Conservation (phyloP, 2,329 filamentous ascomycete species). For the Colletotrichum sp. region DNA sequence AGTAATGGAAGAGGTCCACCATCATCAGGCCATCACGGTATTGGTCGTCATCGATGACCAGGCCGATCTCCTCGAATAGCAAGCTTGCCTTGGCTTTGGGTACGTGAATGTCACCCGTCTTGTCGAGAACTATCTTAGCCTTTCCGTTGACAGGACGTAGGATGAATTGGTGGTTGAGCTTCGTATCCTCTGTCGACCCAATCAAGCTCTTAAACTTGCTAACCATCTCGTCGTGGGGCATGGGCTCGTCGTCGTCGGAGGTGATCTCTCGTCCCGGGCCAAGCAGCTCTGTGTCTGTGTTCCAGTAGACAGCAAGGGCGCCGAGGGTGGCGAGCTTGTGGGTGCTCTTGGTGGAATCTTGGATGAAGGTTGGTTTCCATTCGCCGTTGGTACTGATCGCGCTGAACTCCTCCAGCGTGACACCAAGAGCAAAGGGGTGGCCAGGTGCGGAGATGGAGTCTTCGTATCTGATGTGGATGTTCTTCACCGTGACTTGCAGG, state of each 20-base stretch:
- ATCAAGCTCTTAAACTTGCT: constrained; percentile 81
- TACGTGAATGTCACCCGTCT: constrained; percentile 78
- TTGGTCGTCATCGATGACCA: constrained; percentile 97
- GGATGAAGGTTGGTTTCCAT: constrained; percentile 96
- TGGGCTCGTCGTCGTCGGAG: constrained; percentile 61
- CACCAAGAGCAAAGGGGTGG: constrained; percentile 90
- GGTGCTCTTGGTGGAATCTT: constrained; percentile 80
- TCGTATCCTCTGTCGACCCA: constrained; percentile 66
- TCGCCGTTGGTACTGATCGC: constrained; percentile 94
- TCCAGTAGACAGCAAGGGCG: constrained; percentile 95
- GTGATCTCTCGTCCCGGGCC: constrained; percentile 80
- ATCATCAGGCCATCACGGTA: constrained; percentile 98
- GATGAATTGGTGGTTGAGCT: constrained; percentile 83
- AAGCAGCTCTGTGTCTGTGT: constrained; percentile 87
- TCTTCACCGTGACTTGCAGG: constrained; percentile 95
- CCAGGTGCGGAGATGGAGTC: constrained; percentile 94
- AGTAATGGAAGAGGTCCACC: constrained; percentile 98
- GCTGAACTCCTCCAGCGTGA: constrained; percentile 95
- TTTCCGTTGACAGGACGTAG: constrained; percentile 94
- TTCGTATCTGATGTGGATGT: constrained; percentile 98
- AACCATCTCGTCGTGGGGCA: constrained; percentile 79
- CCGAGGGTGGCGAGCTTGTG: constrained; percentile 94
- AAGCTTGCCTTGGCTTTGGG: constrained; percentile 91
- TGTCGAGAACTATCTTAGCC: constrained; percentile 93
- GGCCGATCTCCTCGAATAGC: constrained; percentile 95